These are phyloP conservation scores for Penicillium arizonense DNA, from an alignment of 495 filamentous ascomycete genomes.

Conservation along the genomic window DNA sequence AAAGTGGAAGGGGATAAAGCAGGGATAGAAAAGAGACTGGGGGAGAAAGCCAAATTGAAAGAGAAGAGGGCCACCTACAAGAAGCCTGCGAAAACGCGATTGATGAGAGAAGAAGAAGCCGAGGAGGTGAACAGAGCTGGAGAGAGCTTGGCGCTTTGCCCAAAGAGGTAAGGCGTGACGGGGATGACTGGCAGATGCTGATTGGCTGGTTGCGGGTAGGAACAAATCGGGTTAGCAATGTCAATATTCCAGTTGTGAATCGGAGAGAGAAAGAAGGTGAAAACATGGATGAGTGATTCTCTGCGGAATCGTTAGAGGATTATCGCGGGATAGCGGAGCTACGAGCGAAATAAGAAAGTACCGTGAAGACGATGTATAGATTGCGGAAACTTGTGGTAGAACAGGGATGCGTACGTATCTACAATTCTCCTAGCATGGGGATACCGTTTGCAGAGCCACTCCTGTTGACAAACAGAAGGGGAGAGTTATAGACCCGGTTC, in stretches of 20 bases:
- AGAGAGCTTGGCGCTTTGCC: constrained; percentile 24
- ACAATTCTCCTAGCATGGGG: too few species aligned
- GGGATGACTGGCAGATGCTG: neutral
- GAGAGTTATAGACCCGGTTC: too few species aligned
- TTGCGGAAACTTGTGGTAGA: too few species aligned
- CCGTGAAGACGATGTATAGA: too few species aligned
- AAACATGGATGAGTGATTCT: too few species aligned
- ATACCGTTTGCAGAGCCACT: too few species aligned
- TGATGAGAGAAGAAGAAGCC: constrained; percentile 16
- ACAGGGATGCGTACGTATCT: too few species aligned
- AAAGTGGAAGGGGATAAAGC: constrained; percentile 20
- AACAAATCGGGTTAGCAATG: constrained; percentile 7
- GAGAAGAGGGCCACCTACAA: constrained; percentile 47
- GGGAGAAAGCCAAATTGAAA: constrained; percentile 21
- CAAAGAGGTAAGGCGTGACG: constrained; percentile 7
- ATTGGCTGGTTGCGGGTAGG: neutral
- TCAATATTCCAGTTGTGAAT: neutral
- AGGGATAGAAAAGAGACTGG: constrained; percentile 21
- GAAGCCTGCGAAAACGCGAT: constrained; percentile 36
- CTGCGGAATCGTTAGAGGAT: too few species aligned
- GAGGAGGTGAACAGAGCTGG: constrained; percentile 21
- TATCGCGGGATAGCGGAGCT: too few species aligned
- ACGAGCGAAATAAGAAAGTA: too few species aligned
- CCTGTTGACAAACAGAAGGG: too few species aligned
- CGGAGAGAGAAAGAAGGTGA: too few species aligned